A percentile compares a stretch with the other conserved stretches of the same genome.
phyloP scores from a whole-genome alignment of 2,329 filamentous ascomycete species.

The Neofusicoccum laricinum region DNA sequence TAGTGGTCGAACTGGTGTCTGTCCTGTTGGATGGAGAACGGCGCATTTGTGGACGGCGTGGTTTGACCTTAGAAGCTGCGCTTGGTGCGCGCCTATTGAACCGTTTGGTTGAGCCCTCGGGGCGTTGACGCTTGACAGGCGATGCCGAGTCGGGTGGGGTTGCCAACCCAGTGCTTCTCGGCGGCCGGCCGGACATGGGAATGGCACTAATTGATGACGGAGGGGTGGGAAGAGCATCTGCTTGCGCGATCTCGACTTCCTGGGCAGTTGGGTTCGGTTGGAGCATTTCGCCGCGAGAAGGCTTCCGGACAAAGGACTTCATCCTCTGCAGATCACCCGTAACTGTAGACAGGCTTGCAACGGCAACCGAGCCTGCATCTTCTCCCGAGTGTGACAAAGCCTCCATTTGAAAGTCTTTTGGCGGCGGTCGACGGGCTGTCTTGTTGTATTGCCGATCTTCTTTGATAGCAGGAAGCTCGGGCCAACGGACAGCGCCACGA shows the following conservation, averaged over 20 bases:
- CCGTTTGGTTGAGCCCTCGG: neutral
- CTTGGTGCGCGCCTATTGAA: neutral
- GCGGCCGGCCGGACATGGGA: neutral
- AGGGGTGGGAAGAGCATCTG: neutral
- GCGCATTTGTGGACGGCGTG: neutral
- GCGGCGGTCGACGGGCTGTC: constrained; percentile 1
- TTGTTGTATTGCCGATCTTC: constrained; percentile 1
- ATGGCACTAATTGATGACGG: neutral
- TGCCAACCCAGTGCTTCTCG: neutral
- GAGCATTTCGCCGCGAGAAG: constrained; percentile 1
- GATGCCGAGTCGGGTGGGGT: constrained; percentile 13
- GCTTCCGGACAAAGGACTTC: constrained; percentile 17
- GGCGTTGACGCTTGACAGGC: neutral
- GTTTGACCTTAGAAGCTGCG: neutral
- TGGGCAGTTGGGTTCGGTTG: neutral
- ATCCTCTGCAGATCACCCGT: constrained; percentile 4
- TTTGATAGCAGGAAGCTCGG: neutral
- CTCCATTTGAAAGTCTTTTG: neutral
- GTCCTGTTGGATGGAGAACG: neutral
- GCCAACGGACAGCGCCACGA: neutral
- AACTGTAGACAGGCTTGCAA: constrained; percentile 12
- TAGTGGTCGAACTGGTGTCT: neutral
- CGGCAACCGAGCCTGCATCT: constrained; percentile 5
- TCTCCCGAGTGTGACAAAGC: constrained; percentile 5
- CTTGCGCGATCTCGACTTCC: neutral